Conservation (phyloP, 2,329 filamentous ascomycete species). For the Lachnellula cervina region DNA sequence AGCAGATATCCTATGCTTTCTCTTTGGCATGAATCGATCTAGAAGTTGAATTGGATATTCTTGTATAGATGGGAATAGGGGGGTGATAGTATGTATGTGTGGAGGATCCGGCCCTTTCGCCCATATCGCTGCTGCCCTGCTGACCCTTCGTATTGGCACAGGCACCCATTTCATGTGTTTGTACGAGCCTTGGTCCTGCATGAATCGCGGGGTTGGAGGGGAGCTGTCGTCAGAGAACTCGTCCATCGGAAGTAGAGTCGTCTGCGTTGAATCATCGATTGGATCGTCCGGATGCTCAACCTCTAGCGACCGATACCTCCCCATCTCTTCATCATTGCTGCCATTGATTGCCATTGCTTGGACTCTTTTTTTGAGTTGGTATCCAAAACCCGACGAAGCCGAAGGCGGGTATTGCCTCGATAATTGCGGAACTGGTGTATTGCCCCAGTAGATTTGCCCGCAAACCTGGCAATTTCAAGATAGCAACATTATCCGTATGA, state of each 20-base stretch:
- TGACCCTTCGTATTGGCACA: slow-evolving; percentile 46
- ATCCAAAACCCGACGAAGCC: neutral
- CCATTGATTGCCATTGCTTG: neutral
- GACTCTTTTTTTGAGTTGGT: neutral
- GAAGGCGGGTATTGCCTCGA: too few relatives aligned
- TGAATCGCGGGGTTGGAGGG: slow-evolving; percentile 53
- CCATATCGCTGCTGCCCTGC: slow-evolving; percentile 44
- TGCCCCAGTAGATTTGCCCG: neutral
- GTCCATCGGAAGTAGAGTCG: slow-evolving; percentile 33
- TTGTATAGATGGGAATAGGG: slow-evolving; percentile 62
- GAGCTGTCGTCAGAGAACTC: slow-evolving; percentile 41
- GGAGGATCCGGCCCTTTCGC: slow-evolving; percentile 52
- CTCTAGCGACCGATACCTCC: slow-evolving; percentile 13
- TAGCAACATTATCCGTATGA: neutral
- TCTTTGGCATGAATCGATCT: slow-evolving; percentile 56
- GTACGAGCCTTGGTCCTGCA: slow-evolving; percentile 49
- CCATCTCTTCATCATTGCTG: slow-evolving; percentile 19
- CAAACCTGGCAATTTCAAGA: neutral
- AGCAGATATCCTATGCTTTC: slow-evolving; percentile 53
- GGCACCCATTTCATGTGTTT: slow-evolving; percentile 53
- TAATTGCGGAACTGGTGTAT: too few relatives aligned
- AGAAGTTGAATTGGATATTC: slow-evolving; percentile 60
- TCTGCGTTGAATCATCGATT: slow-evolving; percentile 25
- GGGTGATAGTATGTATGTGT: slow-evolving; percentile 47
- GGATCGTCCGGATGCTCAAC: slow-evolving; percentile 30